Conservation (phyloP, 1,139 yeast species). For the Hansenula sp. region DNA sequence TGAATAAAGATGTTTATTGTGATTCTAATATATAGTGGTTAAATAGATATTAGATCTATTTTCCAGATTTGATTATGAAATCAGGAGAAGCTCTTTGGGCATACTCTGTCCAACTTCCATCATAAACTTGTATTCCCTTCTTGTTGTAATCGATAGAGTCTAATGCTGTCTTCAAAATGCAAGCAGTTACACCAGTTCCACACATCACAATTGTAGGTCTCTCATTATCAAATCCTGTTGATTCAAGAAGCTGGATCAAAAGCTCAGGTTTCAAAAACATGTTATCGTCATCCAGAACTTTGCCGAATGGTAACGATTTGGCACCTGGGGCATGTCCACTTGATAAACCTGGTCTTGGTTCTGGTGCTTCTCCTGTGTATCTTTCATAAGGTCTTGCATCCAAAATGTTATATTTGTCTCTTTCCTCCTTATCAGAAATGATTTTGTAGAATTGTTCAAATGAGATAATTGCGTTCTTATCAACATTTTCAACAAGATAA, state of each 20-base stretch:
- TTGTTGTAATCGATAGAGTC: conserved; percentile 49
- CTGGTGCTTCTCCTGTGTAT: conserved; percentile 75
- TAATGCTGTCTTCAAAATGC: conserved; percentile 70
- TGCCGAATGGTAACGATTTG: conserved; percentile 69
- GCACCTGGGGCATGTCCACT: conserved; percentile 91
- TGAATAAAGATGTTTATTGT: too few species aligned
- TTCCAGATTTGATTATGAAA: conserved; percentile 25
- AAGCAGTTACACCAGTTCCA: conserved; percentile 95
- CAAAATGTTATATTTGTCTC: conserved; percentile 48
- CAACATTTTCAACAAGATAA: conserved; percentile 37
- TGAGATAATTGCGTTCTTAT: conserved; percentile 47
- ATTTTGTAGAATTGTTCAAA: conserved; percentile 61
- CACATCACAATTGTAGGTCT: conserved; percentile 83
- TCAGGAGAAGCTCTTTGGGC: conserved; percentile 31
- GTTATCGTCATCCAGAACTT: conserved; percentile 41
- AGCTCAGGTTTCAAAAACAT: conserved; percentile 31
- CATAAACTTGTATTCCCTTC: conserved; percentile 65
- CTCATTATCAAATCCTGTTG: conserved; percentile 30
- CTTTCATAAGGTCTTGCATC: conserved; percentile 85
- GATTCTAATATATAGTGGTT: too few species aligned
- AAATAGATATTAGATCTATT: too few species aligned
- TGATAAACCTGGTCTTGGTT: conserved; percentile 82
- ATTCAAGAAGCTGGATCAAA: conserved; percentile 40
- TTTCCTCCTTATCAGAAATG: conserved; percentile 45
- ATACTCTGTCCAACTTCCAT: conserved; percentile 87